These are phyloP conservation scores for Chlamydomonas asymmetrica DNA, from an alignment of 139 green algal species.

Conservation along the genomic window DNA sequence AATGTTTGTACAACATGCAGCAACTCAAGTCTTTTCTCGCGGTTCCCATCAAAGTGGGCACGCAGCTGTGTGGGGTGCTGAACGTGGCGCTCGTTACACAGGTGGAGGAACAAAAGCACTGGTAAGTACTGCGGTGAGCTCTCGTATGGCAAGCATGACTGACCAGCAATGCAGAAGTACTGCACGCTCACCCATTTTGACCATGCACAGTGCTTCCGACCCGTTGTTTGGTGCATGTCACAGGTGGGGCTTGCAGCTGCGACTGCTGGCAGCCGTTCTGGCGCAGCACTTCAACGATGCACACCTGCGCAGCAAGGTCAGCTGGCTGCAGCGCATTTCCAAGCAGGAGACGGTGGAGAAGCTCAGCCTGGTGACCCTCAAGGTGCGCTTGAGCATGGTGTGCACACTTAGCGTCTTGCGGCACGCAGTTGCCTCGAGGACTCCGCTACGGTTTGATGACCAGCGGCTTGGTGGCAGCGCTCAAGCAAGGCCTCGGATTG, in stretches of 20 bases:
- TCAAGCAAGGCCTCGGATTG: no score
- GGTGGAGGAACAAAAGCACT: constrained; percentile 38
- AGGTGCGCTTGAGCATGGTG: no score
- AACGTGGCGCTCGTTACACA: constrained; percentile 34
- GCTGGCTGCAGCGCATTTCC: constrained; percentile 30
- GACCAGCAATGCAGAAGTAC: no score
- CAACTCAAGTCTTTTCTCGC: constrained; percentile 34
- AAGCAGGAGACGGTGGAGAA: constrained; percentile 35
- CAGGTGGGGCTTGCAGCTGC: constrained; percentile 36
- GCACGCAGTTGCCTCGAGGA: no score
- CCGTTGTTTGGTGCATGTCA: background rate
- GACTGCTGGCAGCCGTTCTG: constrained; percentile 33
- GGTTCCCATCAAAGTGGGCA: constrained; percentile 35
- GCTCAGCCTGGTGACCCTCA: constrained; percentile 26
- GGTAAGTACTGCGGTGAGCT: no score
- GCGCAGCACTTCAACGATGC: constrained; percentile 35
- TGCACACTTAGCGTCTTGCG: no score
- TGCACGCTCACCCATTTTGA: no score
- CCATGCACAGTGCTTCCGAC: background rate
- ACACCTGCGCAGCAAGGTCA: constrained; percentile 28
- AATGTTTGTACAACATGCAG: constrained; percentile 34
- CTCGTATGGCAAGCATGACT: no score
- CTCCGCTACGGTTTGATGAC: no score
- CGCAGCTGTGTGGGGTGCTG: constrained; percentile 31
- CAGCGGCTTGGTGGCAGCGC: no score